phyloP scores from a whole-genome alignment of 768 basidiomycete species.

The Pleurotus giganteus region DNA sequence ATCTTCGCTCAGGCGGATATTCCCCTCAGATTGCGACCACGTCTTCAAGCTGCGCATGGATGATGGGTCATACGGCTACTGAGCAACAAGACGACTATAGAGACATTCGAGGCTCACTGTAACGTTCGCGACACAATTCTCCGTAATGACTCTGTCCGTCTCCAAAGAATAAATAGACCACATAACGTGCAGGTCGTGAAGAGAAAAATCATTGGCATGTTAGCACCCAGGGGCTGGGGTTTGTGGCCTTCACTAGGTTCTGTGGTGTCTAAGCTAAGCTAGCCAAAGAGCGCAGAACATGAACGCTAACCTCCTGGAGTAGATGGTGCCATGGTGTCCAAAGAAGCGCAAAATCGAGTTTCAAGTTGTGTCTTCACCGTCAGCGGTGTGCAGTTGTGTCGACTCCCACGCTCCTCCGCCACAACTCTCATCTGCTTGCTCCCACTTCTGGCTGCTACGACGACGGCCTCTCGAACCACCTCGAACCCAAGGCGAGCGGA shows the following conservation, averaged over 20 bases:
- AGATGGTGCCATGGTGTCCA: background rate
- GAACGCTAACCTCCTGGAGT: background rate
- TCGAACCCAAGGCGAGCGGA: no score
- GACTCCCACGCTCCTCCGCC: no score
- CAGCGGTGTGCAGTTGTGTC: no score
- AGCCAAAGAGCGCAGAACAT: background rate
- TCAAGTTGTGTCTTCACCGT: no score
- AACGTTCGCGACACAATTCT: constrained; percentile 52
- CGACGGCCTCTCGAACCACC: no score
- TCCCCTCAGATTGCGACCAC: constrained; percentile 51
- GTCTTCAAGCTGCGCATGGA: constrained; percentile 48
- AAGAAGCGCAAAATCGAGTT: no score
- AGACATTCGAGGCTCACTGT: constrained; percentile 37
- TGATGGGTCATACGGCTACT: background rate
- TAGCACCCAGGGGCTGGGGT: constrained; percentile 64
- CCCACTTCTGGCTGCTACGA: no score
- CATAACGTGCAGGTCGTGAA: constrained; percentile 58
- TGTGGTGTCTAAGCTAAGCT: constrained; percentile 21
- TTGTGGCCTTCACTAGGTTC: constrained; percentile 60
- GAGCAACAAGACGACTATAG: background rate
- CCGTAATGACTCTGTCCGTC: constrained; percentile 52
- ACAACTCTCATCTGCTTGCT: no score
- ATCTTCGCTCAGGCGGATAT: constrained; percentile 66
- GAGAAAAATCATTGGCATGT: constrained; percentile 49
- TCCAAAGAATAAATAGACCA: constrained; percentile 60